Percentiles rank a stretch among this genome's conserved stretches.
Evolutionary conservation across 2,329 filamentous ascomycete genomes (phyloP).

Genomic region (Triangularia verruculosa): DNA sequence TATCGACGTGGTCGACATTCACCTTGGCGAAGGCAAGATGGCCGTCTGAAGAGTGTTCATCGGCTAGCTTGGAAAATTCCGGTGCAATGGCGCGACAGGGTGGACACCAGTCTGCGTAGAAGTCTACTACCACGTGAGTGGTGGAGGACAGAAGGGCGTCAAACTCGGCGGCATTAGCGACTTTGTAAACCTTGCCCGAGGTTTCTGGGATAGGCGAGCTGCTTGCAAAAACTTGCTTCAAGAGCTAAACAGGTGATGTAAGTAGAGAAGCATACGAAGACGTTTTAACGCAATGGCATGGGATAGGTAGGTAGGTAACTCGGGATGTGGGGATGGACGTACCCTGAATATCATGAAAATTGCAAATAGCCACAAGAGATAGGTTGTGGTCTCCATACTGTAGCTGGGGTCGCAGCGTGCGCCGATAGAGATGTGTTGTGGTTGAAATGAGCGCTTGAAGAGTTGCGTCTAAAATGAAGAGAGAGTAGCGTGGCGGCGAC

Average conservation of each 20-base stretch:
- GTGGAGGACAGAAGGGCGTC: conserved; percentile 38
- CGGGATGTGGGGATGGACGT: conserved; percentile 38
- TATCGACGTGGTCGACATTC: conserved; percentile 51
- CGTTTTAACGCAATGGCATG: too few relatives aligned
- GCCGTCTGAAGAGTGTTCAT: conserved; percentile 35
- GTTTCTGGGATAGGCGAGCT: conserved; percentile 30
- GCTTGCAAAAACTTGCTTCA: background rate
- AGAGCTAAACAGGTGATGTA: background rate
- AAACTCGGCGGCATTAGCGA: conserved; percentile 35
- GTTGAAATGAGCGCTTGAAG: too few relatives aligned
- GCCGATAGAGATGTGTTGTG: too few relatives aligned
- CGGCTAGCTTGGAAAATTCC: conserved; percentile 43
- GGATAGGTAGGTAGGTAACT: too few relatives aligned
- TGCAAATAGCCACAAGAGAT: too few relatives aligned
- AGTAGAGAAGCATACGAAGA: background rate
- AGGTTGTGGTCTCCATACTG: too few relatives aligned
- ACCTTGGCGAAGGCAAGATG: conserved; percentile 52
- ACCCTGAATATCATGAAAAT: too few relatives aligned
- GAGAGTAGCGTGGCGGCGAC: too few relatives aligned
- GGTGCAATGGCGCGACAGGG: conserved; percentile 48
- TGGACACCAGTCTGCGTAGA: conserved; percentile 50
- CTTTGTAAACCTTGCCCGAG: conserved; percentile 38
- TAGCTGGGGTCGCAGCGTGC: too few relatives aligned
- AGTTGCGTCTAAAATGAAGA: too few relatives aligned
- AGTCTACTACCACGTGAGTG: conserved; percentile 45